phyloP scores from a whole-genome alignment of 2,329 filamentous ascomycete species.

The Sclerotinia subarctica region DNA sequence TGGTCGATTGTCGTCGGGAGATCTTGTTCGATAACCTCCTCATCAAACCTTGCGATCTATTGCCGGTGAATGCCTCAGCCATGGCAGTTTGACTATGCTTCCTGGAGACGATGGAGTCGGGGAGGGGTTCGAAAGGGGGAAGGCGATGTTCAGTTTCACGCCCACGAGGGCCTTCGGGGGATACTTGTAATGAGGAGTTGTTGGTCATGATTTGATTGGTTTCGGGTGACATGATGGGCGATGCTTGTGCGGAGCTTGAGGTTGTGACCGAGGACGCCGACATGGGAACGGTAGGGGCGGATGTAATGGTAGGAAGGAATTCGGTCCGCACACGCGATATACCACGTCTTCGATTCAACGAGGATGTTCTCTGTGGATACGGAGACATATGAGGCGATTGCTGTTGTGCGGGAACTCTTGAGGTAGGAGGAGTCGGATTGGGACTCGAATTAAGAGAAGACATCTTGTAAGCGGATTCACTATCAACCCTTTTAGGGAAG shows the following conservation, averaged over 20 bases:
- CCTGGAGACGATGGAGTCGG: slow-evolving; percentile 64
- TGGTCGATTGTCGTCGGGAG: slow-evolving; percentile 70
- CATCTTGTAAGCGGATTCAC: slow-evolving; percentile 10
- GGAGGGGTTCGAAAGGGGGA: slow-evolving; percentile 60
- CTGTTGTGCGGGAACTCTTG: neutral
- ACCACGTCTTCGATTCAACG: slow-evolving; percentile 24
- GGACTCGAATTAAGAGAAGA: slow-evolving; percentile 16
- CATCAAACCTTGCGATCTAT: slow-evolving; percentile 67
- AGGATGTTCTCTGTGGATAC: slow-evolving; percentile 17
- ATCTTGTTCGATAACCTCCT: slow-evolving; percentile 81
- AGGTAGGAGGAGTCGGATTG: slow-evolving; percentile 6
- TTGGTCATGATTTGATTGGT: slow-evolving; percentile 50
- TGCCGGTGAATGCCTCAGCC: slow-evolving; percentile 55
- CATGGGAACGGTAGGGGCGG: slow-evolving; percentile 44
- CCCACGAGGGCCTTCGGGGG: slow-evolving; percentile 60
- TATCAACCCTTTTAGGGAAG: neutral
- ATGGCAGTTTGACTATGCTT: slow-evolving; percentile 62
- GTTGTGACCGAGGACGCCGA: slow-evolving; percentile 54
- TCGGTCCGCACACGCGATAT: slow-evolving; percentile 38
- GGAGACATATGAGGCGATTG: slow-evolving; percentile 10
- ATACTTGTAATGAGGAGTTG: slow-evolving; percentile 63
- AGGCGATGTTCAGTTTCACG: slow-evolving; percentile 52
- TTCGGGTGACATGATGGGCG: slow-evolving; percentile 56
- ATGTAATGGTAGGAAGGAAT: slow-evolving; percentile 31
- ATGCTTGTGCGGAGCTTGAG: slow-evolving; percentile 54